Percentiles rank a stretch among this genome's conserved stretches.
Conservation (phyloP, 805 yeast genomes). For the Spencermartinsiella europaea region DNA sequence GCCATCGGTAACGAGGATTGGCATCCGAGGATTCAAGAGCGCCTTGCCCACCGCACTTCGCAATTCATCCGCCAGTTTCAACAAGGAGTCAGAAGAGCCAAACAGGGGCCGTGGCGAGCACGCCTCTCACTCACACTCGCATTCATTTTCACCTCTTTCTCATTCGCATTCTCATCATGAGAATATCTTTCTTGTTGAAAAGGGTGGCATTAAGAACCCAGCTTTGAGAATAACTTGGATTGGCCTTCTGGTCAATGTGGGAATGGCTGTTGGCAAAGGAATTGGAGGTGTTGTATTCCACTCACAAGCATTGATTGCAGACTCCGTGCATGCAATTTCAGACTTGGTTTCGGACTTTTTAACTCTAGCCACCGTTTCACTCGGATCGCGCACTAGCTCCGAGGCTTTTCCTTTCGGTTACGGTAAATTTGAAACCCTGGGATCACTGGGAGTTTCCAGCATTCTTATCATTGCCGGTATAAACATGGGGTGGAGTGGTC, state of each 20-base stretch:
- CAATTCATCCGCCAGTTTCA: too few relatives aligned
- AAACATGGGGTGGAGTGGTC: slow-evolving; percentile 84
- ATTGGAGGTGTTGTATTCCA: slow-evolving; percentile 88
- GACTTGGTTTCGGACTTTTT: slow-evolving; percentile 87
- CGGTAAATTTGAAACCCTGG: slow-evolving; percentile 90
- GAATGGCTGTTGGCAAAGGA: slow-evolving; percentile 82
- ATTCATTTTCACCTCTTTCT: slow-evolving; percentile 16
- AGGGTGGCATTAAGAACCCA: slow-evolving; percentile 53
- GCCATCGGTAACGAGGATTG: too few relatives aligned
- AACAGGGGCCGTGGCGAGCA: neutral
- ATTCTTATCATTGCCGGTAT: slow-evolving; percentile 82
- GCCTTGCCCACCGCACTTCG: too few relatives aligned
- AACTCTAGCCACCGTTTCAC: slow-evolving; percentile 82
- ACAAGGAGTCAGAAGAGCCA: too few relatives aligned
- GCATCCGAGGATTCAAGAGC: too few relatives aligned
- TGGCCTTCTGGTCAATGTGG: slow-evolving; percentile 77
- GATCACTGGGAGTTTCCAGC: slow-evolving; percentile 82
- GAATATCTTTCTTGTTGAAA: slow-evolving; percentile 19
- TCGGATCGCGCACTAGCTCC: slow-evolving; percentile 58
- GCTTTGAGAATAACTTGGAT: slow-evolving; percentile 92
- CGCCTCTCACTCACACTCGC: slow-evolving; percentile 12
- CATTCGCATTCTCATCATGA: slow-evolving; percentile 21
- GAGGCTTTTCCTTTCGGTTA: slow-evolving; percentile 73
- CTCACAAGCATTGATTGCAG: slow-evolving; percentile 91
- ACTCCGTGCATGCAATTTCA: slow-evolving; percentile 87